Evolutionary conservation across 495 filamentous ascomycete genomes (phyloP).

Genomic region (Hyphodiscus hymeniophilus): DNA sequence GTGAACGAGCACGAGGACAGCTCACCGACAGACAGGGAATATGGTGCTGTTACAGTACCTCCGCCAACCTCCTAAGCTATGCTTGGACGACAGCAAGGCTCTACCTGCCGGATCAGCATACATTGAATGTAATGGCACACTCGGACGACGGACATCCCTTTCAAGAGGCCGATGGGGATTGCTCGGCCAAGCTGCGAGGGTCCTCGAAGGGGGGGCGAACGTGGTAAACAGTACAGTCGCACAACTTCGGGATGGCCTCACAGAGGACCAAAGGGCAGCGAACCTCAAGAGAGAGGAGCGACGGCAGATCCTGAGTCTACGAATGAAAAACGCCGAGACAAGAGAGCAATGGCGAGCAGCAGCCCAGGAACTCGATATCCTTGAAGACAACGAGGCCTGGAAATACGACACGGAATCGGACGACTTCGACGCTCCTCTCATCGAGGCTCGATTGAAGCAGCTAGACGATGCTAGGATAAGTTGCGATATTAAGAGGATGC

Average conservation of each 20-base stretch:
- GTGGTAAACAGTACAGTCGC: slow-evolving; percentile 37
- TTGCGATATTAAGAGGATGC: slow-evolving; percentile 68
- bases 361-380: slow-evolving; percentile 68
- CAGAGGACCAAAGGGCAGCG: slow-evolving; percentile 43
- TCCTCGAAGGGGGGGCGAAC: slow-evolving; percentile 9
- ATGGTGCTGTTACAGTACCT: slow-evolving; percentile 20
- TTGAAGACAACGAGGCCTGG: slow-evolving; percentile 80
- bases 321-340: slow-evolving; percentile 54
- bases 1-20: slow-evolving; percentile 5
- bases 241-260: slow-evolving; percentile 47
- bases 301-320: slow-evolving; percentile 53
- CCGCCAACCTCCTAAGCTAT: slow-evolving; percentile 7
- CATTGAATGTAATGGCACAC: slow-evolving; percentile 7
- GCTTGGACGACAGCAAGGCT: slow-evolving; percentile 8
- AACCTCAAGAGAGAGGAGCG: slow-evolving; percentile 45
- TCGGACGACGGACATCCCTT: neutral
- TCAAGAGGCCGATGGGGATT: slow-evolving; percentile 8
- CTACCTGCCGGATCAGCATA: slow-evolving; percentile 9
- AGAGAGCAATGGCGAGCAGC: slow-evolving; percentile 56
- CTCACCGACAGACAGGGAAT: neutral
- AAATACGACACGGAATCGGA: slow-evolving; percentile 45
- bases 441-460: slow-evolving; percentile 59
- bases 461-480: slow-evolving; percentile 67
- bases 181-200: slow-evolving; percentile 12
- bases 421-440: slow-evolving; percentile 63